Conservation (phyloP, 768 basidiomycete genomes). For the Rhodocollybia butyracea region DNA sequence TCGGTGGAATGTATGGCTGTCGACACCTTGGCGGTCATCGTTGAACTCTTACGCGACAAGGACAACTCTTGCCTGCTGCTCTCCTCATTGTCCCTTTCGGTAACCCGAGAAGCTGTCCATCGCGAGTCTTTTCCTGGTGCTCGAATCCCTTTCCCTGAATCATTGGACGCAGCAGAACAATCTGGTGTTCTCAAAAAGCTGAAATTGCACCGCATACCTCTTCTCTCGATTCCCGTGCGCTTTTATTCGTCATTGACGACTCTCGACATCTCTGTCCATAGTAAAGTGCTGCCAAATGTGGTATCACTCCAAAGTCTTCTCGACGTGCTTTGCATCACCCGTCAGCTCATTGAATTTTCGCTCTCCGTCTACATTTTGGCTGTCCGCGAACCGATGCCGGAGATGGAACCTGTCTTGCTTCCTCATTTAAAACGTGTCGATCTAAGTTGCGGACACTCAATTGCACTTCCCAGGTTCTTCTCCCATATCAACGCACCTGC, state of each 20-base stretch:
- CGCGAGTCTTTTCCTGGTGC: neutral
- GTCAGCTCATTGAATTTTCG: slow-evolving; percentile 37
- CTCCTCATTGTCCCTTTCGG: neutral
- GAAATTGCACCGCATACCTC: slow-evolving; percentile 39
- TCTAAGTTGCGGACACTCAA: slow-evolving; percentile 43
- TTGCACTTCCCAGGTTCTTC: slow-evolving; percentile 41
- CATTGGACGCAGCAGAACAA: neutral
- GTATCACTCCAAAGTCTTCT: slow-evolving; percentile 35
- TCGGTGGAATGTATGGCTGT: slow-evolving; percentile 2
- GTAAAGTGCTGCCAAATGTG: slow-evolving; percentile 19
- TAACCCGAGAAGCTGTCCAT: neutral
- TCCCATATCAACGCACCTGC: slow-evolving; percentile 36
- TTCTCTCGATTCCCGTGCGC: slow-evolving; percentile 31
- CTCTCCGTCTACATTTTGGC: slow-evolving; percentile 39
- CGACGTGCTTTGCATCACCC: slow-evolving; percentile 34
- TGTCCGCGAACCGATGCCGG: slow-evolving; percentile 27
- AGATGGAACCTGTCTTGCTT: slow-evolving; percentile 24
- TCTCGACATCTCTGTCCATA: slow-evolving; percentile 40
- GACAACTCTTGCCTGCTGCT: neutral
- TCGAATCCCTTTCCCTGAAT: neutral
- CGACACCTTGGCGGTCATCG: neutral
- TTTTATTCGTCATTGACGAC: slow-evolving; percentile 36
- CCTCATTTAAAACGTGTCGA: slow-evolving; percentile 39
- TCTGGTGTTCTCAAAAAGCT: slow-evolving; percentile 27
- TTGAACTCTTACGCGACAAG: neutral